Conservation (phyloP, 257 asterid genomes). For the Jaltomata sinuosa region DNA sequence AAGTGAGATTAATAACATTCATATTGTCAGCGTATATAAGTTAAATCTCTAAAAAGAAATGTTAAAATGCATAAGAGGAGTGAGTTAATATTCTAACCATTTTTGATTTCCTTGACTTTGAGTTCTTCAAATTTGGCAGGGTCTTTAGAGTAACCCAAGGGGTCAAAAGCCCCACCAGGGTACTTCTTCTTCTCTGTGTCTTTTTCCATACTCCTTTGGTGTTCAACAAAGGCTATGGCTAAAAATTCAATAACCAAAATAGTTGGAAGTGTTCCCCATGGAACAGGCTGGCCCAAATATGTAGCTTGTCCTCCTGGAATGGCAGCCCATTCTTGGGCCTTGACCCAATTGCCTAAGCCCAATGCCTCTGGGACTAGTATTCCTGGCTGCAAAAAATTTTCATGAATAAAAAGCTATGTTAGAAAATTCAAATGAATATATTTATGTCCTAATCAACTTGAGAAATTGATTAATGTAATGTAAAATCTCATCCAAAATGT, state of each 20-base stretch:
- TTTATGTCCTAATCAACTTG: no score
- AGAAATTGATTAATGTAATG: neutral
- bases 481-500: neutral
- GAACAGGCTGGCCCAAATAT: conserved; percentile 89
- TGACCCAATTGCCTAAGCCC: conserved; percentile 92
- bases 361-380: conserved; percentile 73
- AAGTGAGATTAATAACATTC: no score
- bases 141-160: conserved; percentile 90
- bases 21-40: neutral
- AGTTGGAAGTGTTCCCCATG: conserved; percentile 96
- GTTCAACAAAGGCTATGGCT: conserved; percentile 87
- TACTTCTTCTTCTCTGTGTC: conserved; percentile 92
- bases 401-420: neutral
- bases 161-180: conserved; percentile 98
- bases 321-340: conserved; percentile 99
- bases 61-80: neutral
- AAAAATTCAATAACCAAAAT: conserved; percentile 74
- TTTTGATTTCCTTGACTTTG: conserved; percentile 90
- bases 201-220: conserved; percentile 88
- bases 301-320: conserved; percentile 92
- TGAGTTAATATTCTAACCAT: conserved; percentile 30
- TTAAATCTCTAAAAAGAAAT: neutral
- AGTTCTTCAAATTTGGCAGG: conserved; percentile 54
- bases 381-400: conserved; percentile 57
- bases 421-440: neutral